Percentiles rank a stretch among this genome's conserved stretches.
These are phyloP conservation scores for Mikania micrantha DNA, from an alignment of 129 eudicot genomes.

Conservation along the genomic window DNA sequence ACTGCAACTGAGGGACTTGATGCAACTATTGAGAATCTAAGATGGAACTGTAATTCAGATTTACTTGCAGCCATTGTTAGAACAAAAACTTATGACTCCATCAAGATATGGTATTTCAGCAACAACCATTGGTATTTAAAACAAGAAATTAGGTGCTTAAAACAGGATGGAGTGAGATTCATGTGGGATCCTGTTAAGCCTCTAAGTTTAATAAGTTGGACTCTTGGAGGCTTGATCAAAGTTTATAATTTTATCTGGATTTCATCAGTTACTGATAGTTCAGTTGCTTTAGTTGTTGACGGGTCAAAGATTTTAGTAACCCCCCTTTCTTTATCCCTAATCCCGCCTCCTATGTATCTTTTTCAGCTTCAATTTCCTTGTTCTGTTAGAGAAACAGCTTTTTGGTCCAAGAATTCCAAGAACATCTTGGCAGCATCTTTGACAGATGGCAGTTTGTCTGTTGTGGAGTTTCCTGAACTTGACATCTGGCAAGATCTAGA, in stretches of 20 bases:
- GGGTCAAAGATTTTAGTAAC: slow-evolving; percentile 72
- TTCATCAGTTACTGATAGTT: slow-evolving; percentile 67
- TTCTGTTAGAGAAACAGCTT: slow-evolving; percentile 60
- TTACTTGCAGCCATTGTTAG: slow-evolving; percentile 73
- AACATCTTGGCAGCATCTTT: slow-evolving; percentile 65
- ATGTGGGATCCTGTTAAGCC: slow-evolving; percentile 90
- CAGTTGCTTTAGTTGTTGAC: slow-evolving; percentile 83
- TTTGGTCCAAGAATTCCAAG: slow-evolving; percentile 52
- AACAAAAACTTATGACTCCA: slow-evolving; percentile 51
- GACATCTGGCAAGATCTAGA: slow-evolving; percentile 82
- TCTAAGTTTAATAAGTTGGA: slow-evolving; percentile 61
- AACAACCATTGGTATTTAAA: slow-evolving; percentile 92
- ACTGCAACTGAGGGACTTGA: slow-evolving; percentile 39
- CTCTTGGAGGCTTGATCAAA: slow-evolving; percentile 48
- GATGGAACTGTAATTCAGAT: slow-evolving; percentile 88
- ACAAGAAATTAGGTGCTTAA: slow-evolving; percentile 69
- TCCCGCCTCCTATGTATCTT: slow-evolving; percentile 89
- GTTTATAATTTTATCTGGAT: slow-evolving; percentile 65
- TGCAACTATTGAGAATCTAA: slow-evolving; percentile 44
- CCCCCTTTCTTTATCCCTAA: slow-evolving; percentile 61
- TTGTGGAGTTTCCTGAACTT: slow-evolving; percentile 75
- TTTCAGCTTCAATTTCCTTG: slow-evolving; percentile 60
- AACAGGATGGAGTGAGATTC: slow-evolving; percentile 47
- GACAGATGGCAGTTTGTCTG: slow-evolving; percentile 73
- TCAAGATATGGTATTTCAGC: slow-evolving; percentile 82